Evolutionary conservation across 164 flowering plant species (phyloP), one percentile per base, ranked within the genome.

Genomic region (Umbilicus rupestris): DNA sequence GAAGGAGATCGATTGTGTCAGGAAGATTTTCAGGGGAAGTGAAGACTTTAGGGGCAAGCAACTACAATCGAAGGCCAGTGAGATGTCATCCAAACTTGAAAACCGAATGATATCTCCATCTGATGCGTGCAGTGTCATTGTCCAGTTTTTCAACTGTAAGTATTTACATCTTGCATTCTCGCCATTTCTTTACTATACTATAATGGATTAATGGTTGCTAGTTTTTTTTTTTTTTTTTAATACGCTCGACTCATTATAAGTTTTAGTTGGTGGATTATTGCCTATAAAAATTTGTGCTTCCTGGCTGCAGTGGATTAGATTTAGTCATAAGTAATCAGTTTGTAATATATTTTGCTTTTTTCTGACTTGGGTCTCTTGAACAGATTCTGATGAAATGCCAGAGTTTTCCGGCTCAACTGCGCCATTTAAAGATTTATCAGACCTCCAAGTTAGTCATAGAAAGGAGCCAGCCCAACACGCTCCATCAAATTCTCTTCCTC

Each of bases 1-100:
- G 1, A 85, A 85, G 74, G 97, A 94, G 78, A 91, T 94, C 64
- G 91, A 84, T 31, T 94, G 88, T 73, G 98, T 94, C 19, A 78
- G 81, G 79, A 87, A 82, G 75, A 87, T 93, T 69, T 93, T 93
- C 70, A 69, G 69, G 74, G 85, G 81, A 16, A 87, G 97, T 62
- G 84, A 77, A n/a, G 96, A 91, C 68, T 66, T 64, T 39, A 94
- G 83, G 76, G 98, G 95, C 37, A 84, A 84, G 77, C 82, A 87
- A 65, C 70, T 93, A 71, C 78, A 82, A 55, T 50, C 28, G 5
- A 90, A 75, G 79, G 89, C 91, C 24, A 84, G 73, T 35, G 89
- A 89, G 72, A 64, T 84, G 83, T 72, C 82, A 15, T 39, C 64
- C 29, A 85, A 84, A 77, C 86, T 94, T 31, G 82, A 79, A 68